Evolutionary conservation across 1,284 basidiomycete genomes (phyloP).

Genomic region (Ceratobasidium sp.): DNA sequence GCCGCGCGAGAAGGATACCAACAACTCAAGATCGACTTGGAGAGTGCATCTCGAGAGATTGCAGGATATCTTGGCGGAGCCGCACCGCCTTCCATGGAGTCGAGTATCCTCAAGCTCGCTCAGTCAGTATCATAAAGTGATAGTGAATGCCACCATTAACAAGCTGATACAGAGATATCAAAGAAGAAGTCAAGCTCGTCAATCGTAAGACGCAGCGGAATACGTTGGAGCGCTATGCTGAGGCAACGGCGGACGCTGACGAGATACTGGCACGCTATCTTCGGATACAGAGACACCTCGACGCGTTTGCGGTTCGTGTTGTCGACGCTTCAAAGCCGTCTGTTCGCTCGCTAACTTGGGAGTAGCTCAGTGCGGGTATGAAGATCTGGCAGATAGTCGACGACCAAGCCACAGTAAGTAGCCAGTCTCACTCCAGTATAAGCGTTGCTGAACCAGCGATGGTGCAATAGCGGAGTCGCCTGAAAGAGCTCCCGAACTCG

Average conservation of each 20-base stretch:
- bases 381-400: background rate
- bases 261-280: conserved; percentile 23
- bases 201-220: background rate
- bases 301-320: background rate
- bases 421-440: too few relatives aligned
- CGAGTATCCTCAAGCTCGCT: background rate
- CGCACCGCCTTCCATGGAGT: background rate
- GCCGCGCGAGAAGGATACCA: too few relatives aligned
- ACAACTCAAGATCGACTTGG: too few relatives aligned
- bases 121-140: background rate
- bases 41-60: background rate
- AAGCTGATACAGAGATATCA: background rate
- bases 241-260: conserved; percentile 7
- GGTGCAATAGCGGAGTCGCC: background rate
- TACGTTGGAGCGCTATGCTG: background rate
- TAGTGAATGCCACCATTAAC: background rate
- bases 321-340: background rate
- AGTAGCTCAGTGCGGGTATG: conserved; percentile 10
- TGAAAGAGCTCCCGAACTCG: background rate
- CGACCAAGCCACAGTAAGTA: background rate
- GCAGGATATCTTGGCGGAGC: background rate
- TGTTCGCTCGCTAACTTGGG: background rate
- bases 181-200: background rate
- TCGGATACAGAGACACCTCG: conserved; percentile 4
- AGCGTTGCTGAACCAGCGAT: background rate